These are phyloP conservation scores for Aspergillus campestris DNA, from an alignment of 495 filamentous ascomycete species.

Conservation along the genomic window DNA sequence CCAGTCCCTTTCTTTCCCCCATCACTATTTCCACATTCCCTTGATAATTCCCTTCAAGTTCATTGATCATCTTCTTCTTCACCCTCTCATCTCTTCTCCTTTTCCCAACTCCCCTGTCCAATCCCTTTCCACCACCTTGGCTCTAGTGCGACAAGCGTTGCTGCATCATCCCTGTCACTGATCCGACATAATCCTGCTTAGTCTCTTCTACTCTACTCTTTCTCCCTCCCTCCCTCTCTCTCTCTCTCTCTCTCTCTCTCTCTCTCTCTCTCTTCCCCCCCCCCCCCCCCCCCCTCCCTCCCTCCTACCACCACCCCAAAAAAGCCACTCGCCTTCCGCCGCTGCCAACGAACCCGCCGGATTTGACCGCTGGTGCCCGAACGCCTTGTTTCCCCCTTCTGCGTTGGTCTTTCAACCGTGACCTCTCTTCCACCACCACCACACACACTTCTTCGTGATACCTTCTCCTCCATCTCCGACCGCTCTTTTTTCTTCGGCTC, in stretches of 20 bases:
- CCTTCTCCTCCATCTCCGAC: no score
- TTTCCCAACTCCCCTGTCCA: conserved; percentile 1
- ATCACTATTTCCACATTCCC: neutral
- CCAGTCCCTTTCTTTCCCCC: conserved; percentile 1
- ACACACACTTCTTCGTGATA: no score
- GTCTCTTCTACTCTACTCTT: no score
- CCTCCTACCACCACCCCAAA: conserved; percentile 1
- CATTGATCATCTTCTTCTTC: neutral
- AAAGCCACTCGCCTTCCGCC: conserved; percentile 23
- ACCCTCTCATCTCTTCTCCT: conserved; percentile 2
- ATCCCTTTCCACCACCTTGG: neutral
- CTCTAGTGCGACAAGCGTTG: conserved; percentile 23
- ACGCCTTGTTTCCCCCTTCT: conserved; percentile 31
- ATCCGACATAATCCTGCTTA: conserved; percentile 29
- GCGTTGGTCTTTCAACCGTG: no score
- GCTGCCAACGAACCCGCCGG: conserved; percentile 25
- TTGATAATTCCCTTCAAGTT: neutral
- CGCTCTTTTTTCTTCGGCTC: conserved; percentile 1
- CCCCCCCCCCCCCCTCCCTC: no score
- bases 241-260: no score
- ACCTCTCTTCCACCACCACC: no score
- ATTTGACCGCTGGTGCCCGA: conserved; percentile 34
- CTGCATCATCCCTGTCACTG: conserved; percentile 36
- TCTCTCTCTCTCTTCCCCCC: no score
- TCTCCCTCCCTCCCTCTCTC: no score